Base-by-base conservation (phyloP, 345 rosid species). In the Eucalyptus curtisii region DNA sequence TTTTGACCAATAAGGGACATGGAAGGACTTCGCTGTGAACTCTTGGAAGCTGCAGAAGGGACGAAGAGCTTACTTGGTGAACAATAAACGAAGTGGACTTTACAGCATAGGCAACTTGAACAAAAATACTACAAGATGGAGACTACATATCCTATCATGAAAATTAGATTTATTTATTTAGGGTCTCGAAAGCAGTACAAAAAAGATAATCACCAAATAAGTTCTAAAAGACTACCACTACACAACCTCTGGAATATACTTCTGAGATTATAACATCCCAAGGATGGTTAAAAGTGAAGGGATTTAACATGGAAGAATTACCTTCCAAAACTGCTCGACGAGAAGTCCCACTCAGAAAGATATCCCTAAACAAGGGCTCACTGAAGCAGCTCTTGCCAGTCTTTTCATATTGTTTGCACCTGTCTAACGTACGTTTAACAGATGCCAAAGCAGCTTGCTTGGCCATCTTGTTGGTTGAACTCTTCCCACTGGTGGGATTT, bases 381-480 rank as follows among this genome's bases (percentile, higher is more conserved):
- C 92, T 92, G 89, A 98, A 98, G 93, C 98, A 96, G 92, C 99
- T 94, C 90, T 92, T 94, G 87, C 99, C 99, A 10, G 96, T 92
- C 86, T 94, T 95, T 93, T 98, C 98, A 91, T 91, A 98, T 91
- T 93, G 91, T 89, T 91, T 96, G 91, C 94, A 96, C 87, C 93
- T 91, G 86, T 93, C 95, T 88, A 98, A 92, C 16, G 99, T 95
- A 85, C 95, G 94, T 90, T 93, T 98, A 87, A 95, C 95, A 90
- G 96, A 95, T 88, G 97, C 94, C 82, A 94, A 88, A 42, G 99
- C 96, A 90, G 99, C 95, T 89, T 97, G 99, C 93, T 95, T 97
- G 86, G 97, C 95, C 92, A 94, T 91, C 93, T 95, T 98, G 93
- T 90, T 95, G 91, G 90, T 92, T 88, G 97, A 94, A 91, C 95